Percentiles rank a stretch among this genome's conserved stretches.
Evolutionary conservation across 306 rosid genomes (phyloP).

Genomic region (Ammopiptanthus mongolicus): DNA sequence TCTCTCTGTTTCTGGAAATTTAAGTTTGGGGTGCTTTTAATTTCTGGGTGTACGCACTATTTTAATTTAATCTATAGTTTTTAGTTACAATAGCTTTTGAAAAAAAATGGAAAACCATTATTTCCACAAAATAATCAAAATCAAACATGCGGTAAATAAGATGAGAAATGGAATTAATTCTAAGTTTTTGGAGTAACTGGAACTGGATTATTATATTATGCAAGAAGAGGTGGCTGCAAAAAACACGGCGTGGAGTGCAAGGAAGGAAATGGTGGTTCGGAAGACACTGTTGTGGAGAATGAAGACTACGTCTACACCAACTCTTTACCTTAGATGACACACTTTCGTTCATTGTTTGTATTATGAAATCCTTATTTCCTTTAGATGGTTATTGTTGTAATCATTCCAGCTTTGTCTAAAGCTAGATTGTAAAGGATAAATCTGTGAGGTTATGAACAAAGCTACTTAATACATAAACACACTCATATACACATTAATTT

Average conservation of each 20-base stretch:
- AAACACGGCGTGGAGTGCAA: slow-evolving; percentile 34
- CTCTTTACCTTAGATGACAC: slow-evolving; percentile 42
- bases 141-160: neutral
- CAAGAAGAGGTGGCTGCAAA: slow-evolving; percentile 38
- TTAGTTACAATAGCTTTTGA: too few species aligned
- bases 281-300: slow-evolving; percentile 43
- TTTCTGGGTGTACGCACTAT: neutral
- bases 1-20: neutral
- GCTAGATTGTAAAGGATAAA: slow-evolving; percentile 6
- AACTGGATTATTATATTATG: neutral
- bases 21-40: neutral
- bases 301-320: slow-evolving; percentile 68
- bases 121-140: too few species aligned
- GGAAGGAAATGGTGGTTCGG: slow-evolving; percentile 33
- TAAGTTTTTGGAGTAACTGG: neutral
- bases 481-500: too few species aligned
- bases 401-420: neutral
- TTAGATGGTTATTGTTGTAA: neutral
- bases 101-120: too few species aligned
- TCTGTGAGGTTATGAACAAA: neutral
- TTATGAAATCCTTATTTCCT: neutral
- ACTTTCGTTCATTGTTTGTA: neutral
- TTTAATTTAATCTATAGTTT: neutral
- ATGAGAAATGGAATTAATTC: neutral
- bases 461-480: too few species aligned